These are phyloP conservation scores for Sugiyamaella chiloensis DNA, from an alignment of 805 yeast species.

Conservation along the genomic window DNA sequence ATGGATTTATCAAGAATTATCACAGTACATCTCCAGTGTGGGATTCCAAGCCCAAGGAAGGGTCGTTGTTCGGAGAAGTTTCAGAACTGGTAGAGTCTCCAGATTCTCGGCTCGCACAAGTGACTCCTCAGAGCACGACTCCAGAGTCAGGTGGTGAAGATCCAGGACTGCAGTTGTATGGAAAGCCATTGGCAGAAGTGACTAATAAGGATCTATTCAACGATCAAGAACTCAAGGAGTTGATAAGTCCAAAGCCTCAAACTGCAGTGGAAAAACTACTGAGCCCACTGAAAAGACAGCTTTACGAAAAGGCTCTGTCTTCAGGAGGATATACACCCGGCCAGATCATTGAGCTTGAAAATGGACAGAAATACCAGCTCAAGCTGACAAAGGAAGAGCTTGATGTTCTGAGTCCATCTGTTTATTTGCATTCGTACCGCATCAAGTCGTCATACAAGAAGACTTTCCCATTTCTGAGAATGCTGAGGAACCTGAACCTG, in stretches of 20 bases:
- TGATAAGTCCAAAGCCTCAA: conserved; percentile 49
- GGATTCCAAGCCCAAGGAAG: conserved; percentile 4
- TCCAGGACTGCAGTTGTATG: not conserved
- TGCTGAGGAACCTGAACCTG: conserved; percentile 67
- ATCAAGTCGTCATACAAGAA: conserved; percentile 86
- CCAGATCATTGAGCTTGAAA: conserved; percentile 43
- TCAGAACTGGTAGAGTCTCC: conserved; percentile 17
- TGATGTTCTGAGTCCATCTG: conserved; percentile 79
- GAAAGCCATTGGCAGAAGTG: not conserved
- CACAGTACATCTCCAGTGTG: not conserved
- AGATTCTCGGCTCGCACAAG: conserved; percentile 18
- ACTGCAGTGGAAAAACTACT: conserved; percentile 54
- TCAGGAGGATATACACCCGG: conserved; percentile 69
- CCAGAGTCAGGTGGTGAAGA: conserved; percentile 6
- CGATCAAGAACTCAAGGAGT: conserved; percentile 41
- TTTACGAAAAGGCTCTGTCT: conserved; percentile 54
- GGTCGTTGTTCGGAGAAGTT: conserved; percentile 22
- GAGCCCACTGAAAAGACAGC: conserved; percentile 65
- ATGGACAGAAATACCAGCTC: conserved; percentile 54
- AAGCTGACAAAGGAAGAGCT: conserved; percentile 62
- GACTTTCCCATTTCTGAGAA: conserved; percentile 73
- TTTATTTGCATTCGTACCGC: conserved; percentile 77
- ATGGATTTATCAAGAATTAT: too few species aligned
- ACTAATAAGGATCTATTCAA: conserved; percentile 17
- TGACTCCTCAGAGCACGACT: conserved; percentile 7